A percentile compares a stretch with the other conserved stretches of the same genome.
Evolutionary conservation across 495 filamentous ascomycete genomes (phyloP).

Genomic region (Hypoxylon perforatum): DNA sequence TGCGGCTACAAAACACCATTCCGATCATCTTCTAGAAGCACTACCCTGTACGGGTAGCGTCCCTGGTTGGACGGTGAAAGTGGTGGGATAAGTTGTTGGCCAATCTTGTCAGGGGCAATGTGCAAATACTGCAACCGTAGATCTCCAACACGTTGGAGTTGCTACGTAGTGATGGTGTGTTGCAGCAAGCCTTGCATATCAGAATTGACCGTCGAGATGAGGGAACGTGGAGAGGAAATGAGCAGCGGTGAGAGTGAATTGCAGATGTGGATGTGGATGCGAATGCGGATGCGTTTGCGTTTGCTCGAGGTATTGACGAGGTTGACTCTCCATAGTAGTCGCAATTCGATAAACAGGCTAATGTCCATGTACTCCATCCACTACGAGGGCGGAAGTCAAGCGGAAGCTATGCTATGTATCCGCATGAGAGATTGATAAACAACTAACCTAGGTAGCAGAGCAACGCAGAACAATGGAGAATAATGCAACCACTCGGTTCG

Average conservation of each 20-base stretch:
- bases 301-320: conserved; percentile 28
- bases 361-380: conserved; percentile 42
- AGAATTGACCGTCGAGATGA: conserved; percentile 22
- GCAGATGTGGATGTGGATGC: conserved; percentile 16
- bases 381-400: conserved; percentile 28
- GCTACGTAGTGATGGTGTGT: conserved; percentile 35
- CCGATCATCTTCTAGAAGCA: conserved; percentile 41
- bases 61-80: conserved; percentile 28
- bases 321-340: conserved; percentile 13
- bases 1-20: conserved; percentile 36
- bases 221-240: neutral
- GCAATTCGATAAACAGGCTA: conserved; percentile 39
- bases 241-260: conserved; percentile 33
- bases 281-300: neutral
- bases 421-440: too few relatives aligned
- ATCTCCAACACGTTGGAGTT: conserved; percentile 39
- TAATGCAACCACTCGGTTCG: too few relatives aligned
- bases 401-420: too few relatives aligned
- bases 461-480: too few relatives aligned
- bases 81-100: conserved; percentile 31
- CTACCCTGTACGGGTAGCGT: conserved; percentile 12
- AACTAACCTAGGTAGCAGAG: too few relatives aligned
- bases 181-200: conserved; percentile 40
- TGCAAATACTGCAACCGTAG: conserved; percentile 39
- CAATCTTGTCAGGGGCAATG: conserved; percentile 43